These are phyloP conservation scores for Globisporangium cylindrosporum DNA, from an alignment of 352 stramenopile species.

Conservation along the genomic window DNA sequence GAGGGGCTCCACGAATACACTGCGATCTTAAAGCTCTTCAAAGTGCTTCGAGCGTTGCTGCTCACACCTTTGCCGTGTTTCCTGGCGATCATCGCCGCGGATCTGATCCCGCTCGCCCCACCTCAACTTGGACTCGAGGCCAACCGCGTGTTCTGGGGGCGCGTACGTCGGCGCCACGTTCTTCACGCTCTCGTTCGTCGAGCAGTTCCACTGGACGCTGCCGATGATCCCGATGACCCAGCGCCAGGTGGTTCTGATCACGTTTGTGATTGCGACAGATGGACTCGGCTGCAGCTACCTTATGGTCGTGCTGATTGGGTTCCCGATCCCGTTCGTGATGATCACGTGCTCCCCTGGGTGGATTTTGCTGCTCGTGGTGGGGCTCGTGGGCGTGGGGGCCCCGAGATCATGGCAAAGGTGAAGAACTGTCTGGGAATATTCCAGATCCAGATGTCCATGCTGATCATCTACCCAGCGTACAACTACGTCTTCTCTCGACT, in stretches of 20 bases:
- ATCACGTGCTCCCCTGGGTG: neutral
- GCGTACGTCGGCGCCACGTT: neutral
- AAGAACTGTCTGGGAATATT: neutral
- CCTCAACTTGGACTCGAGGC: neutral
- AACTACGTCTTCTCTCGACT: neutral
- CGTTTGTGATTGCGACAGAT: neutral
- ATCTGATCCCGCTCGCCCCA: neutral
- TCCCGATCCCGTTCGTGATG: conserved; percentile 3
- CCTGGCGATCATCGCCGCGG: neutral
- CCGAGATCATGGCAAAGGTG: neutral
- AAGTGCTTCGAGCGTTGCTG: neutral
- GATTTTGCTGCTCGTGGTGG: neutral
- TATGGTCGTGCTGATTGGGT: neutral
- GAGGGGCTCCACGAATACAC: neutral
- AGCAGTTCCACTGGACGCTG: neutral
- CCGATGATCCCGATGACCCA: neutral
- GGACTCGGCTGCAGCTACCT: neutral
- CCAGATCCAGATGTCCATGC: conserved; percentile 1
- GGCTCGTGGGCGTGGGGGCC: neutral
- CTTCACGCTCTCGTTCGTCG: neutral
- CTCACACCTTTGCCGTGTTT: neutral
- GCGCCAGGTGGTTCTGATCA: neutral
- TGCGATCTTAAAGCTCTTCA: neutral
- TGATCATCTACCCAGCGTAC: neutral
- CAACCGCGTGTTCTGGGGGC: neutral